phyloP scores from a whole-genome alignment of 2,329 filamentous ascomycete species.

The Gnomoniopsis sp. region DNA sequence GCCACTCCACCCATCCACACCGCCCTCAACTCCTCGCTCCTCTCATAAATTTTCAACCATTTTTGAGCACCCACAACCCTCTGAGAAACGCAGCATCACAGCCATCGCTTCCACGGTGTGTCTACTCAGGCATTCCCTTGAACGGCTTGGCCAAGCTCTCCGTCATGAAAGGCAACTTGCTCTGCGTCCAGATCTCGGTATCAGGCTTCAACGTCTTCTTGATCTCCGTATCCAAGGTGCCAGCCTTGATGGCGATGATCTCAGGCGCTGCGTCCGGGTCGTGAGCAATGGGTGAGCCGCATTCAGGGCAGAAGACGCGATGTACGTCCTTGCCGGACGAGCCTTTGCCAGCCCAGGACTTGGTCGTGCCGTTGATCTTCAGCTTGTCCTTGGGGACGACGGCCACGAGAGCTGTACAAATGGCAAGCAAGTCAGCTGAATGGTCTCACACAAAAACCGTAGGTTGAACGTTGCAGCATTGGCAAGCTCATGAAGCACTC shows the following conservation, averaged over 20 bases:
- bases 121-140: constrained; percentile 58
- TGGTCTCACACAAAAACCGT: background rate
- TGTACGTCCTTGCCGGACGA: constrained; percentile 61
- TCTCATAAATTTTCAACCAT: background rate
- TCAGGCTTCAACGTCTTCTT: constrained; percentile 68
- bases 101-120: no score
- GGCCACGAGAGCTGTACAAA: constrained; percentile 55
- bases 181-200: constrained; percentile 66
- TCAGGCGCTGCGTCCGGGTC: constrained; percentile 67
- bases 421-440: background rate
- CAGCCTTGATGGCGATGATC: constrained; percentile 68
- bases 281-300: constrained; percentile 67
- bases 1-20: background rate
- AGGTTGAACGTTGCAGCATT: background rate
- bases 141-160: constrained; percentile 63
- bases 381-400: constrained; percentile 66
- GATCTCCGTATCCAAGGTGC: constrained; percentile 59
- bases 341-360: constrained; percentile 60
- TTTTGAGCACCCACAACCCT: background rate
- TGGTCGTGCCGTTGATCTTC: constrained; percentile 59
- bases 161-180: constrained; percentile 68
- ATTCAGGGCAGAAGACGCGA: constrained; percentile 67
- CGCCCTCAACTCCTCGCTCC: background rate
- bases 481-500: no score
- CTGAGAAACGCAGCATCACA: background rate